Percentiles rank a stretch among this genome's conserved stretches.
Evolutionary conservation across 768 basidiomycete genomes (phyloP).

Genomic region (Sarcodon aspratus): DNA sequence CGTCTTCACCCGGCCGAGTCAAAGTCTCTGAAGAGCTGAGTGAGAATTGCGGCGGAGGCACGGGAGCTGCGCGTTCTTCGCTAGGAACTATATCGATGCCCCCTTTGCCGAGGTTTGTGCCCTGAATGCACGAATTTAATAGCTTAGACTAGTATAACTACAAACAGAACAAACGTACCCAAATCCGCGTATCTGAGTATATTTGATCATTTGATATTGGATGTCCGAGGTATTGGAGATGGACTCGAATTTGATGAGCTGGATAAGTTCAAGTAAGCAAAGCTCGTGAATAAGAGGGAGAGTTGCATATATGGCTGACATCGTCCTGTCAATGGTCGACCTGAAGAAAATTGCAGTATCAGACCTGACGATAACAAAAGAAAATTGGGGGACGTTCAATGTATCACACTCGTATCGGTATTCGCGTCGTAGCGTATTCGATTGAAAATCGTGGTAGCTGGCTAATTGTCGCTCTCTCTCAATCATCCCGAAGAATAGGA

Average conservation of each 20-base stretch:
- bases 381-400: slow-evolving; percentile 31
- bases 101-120: slow-evolving; percentile 59
- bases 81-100: slow-evolving; percentile 72
- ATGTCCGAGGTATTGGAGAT: slow-evolving; percentile 88
- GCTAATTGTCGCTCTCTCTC: slow-evolving; percentile 26
- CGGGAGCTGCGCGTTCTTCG: slow-evolving; percentile 52
- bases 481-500: neutral
- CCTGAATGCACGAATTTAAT: slow-evolving; percentile 27
- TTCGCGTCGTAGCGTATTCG: slow-evolving; percentile 69
- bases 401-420: slow-evolving; percentile 79
- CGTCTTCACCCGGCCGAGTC: neutral
- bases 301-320: slow-evolving; percentile 49
- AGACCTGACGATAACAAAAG: slow-evolving; percentile 1
- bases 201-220: slow-evolving; percentile 95
- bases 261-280: slow-evolving; percentile 1
- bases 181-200: slow-evolving; percentile 72
- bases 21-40: slow-evolving; percentile 15
- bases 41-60: slow-evolving; percentile 29
- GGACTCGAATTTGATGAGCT: slow-evolving; percentile 98
- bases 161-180: slow-evolving; percentile 33
- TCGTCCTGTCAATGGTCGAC: slow-evolving; percentile 82
- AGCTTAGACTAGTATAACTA: neutral
- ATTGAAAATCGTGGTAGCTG: slow-evolving; percentile 82
- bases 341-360: slow-evolving; percentile 24
- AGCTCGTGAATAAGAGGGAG: neutral